Evolutionary conservation across 1,139 yeast species (phyloP).

Genomic region (Hansenula sp.): DNA sequence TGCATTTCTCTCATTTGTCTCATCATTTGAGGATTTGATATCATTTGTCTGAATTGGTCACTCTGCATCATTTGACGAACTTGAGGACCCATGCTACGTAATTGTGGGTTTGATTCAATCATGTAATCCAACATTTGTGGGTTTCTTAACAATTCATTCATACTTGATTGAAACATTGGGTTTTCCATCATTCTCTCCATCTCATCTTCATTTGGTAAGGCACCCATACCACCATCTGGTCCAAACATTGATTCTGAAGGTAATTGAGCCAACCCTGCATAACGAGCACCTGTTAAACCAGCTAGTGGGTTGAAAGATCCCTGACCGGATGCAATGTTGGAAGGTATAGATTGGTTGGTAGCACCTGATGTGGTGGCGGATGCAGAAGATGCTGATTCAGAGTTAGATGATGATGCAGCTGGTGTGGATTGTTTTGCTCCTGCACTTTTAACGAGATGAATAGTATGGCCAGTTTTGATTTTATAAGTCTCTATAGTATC

Average conservation of each 20-base stretch:
- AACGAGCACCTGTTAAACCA: slow-evolving; percentile 90
- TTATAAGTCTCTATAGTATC: slow-evolving; percentile 75
- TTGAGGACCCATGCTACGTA: slow-evolving; percentile 85
- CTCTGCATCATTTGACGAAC: slow-evolving; percentile 82
- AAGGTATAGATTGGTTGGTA: slow-evolving; percentile 41
- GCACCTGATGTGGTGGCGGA: slow-evolving; percentile 9
- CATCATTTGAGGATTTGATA: slow-evolving; percentile 82
- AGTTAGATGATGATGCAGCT: slow-evolving; percentile 23
- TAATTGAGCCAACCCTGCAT: slow-evolving; percentile 86
- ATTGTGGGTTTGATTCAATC: slow-evolving; percentile 80
- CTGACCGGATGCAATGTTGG: slow-evolving; percentile 81
- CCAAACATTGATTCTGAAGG: slow-evolving; percentile 92
- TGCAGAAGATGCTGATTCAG: slow-evolving; percentile 20
- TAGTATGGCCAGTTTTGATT: slow-evolving; percentile 79
- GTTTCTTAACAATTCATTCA: slow-evolving; percentile 73
- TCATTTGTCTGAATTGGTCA: slow-evolving; percentile 80
- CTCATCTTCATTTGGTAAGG: slow-evolving; percentile 71
- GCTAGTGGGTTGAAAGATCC: slow-evolving; percentile 89
- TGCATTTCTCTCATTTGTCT: slow-evolving; percentile 79
- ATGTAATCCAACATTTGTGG: slow-evolving; percentile 82
- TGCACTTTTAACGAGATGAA: slow-evolving; percentile 76
- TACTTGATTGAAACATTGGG: slow-evolving; percentile 76
- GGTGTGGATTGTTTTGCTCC: slow-evolving; percentile 40
- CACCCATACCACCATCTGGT: slow-evolving; percentile 87
- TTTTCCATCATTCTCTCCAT: slow-evolving; percentile 69